Percentiles rank a stretch among this genome's conserved stretches.
Evolutionary conservation across 2,329 filamentous ascomycete species (phyloP).

Genomic region (Tolypocladium amazonense): DNA sequence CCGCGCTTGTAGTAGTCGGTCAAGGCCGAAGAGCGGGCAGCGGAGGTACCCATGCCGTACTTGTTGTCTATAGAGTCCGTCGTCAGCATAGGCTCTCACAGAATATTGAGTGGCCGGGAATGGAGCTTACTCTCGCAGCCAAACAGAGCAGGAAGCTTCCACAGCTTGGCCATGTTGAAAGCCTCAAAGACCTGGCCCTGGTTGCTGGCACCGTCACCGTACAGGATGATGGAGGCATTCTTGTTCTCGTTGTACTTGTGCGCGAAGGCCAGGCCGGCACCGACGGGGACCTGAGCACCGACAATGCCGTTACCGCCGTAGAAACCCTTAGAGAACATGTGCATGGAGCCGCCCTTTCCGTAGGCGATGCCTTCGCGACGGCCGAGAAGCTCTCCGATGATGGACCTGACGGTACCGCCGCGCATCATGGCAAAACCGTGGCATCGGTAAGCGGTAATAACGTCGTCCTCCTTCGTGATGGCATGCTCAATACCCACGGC

Average conservation of each 20-base stretch:
- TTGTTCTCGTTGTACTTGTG: slow-evolving; percentile 87
- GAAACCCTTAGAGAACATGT: slow-evolving; percentile 98
- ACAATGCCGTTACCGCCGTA: slow-evolving; percentile 99
- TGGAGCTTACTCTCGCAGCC: slow-evolving; percentile 83
- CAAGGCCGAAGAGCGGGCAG: slow-evolving; percentile 83
- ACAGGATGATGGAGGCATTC: slow-evolving; percentile 80
- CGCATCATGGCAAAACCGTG: slow-evolving; percentile 98
- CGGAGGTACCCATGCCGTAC: slow-evolving; percentile 98
- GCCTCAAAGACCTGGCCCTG: slow-evolving; percentile 99
- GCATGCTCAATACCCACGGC: slow-evolving; percentile 95
- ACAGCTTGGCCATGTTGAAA: slow-evolving; percentile 99
- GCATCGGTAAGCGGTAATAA: slow-evolving; percentile 98
- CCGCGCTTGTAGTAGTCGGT: slow-evolving; percentile 99
- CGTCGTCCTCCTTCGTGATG: slow-evolving; percentile 79
- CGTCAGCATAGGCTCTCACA: neutral
- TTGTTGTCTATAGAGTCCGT: slow-evolving; percentile 79
- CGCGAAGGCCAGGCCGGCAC: slow-evolving; percentile 91
- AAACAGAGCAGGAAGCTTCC: slow-evolving; percentile 92
- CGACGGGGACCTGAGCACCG: slow-evolving; percentile 94
- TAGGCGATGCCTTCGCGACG: slow-evolving; percentile 94
- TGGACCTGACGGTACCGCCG: slow-evolving; percentile 77
- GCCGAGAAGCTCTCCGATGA: slow-evolving; percentile 92
- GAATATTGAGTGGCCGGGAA: neutral
- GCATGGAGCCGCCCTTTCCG: slow-evolving; percentile 99
- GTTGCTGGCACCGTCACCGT: slow-evolving; percentile 97